Conservation (phyloP, 306 rosid genomes). For the Alnus rubra region DNA sequence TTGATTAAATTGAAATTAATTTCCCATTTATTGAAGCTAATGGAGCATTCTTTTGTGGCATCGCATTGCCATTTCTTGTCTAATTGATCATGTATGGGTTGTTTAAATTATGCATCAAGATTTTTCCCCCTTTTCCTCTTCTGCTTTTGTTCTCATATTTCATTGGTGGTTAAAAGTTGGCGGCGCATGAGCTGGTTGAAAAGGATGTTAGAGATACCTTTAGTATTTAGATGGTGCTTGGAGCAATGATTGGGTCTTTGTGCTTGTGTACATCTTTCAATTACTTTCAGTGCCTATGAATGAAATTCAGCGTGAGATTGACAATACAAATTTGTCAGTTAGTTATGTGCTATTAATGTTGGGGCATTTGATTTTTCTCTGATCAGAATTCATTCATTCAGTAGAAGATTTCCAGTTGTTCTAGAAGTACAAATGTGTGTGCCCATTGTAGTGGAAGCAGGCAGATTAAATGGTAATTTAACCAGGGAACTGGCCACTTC, state of each 20-base stretch:
- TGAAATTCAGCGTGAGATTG: neutral
- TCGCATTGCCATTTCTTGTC: neutral
- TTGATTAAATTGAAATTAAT: neutral
- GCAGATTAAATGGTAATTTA: neutral
- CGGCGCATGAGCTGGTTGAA: neutral
- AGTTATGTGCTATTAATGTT: neutral
- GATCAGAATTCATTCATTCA: neutral
- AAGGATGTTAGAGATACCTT: neutral
- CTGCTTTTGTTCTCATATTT: conserved; percentile 1
- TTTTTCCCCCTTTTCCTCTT: neutral
- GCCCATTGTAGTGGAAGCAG: neutral
- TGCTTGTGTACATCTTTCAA: neutral
- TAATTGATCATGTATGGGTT: neutral
- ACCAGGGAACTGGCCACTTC: neutral
- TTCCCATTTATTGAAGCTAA: neutral
- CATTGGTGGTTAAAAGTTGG: neutral
- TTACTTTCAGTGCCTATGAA: neutral
- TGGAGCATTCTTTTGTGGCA: neutral
- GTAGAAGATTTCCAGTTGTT: neutral
- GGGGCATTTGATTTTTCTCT: neutral
- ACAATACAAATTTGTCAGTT: neutral
- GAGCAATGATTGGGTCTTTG: neutral
- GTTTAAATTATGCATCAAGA: neutral
- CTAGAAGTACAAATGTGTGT: neutral
- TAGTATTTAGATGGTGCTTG: neutral